Base-by-base conservation (phyloP, 768 basidiomycete genomes). In the Macrolepiota dolichaula region DNA sequence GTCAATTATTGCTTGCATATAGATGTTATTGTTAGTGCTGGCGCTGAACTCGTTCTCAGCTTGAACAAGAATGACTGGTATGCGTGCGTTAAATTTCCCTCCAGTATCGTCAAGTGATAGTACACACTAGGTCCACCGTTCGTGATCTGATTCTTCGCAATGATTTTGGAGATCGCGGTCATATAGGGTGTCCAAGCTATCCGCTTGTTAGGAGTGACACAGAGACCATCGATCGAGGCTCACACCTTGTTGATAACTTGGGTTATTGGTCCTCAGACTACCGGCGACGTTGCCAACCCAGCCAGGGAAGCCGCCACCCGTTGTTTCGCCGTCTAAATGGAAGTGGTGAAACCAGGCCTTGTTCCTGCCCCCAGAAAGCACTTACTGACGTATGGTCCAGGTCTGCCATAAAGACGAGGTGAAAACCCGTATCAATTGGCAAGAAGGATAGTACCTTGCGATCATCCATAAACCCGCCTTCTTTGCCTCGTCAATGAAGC, bases 261-360 rank as follows among this genome's bases (percentile, higher is more conserved):
- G 63, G 67, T 84, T 80, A 53, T 83, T 79, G 19, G 81, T 82
- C 37, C 82, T 74, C 57, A 83, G 74, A 42, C 71, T 67, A 19
- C 80, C 81, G 35, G 81, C 78, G 27, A 81, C 79, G 68, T 83
- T 81, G 7, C 80, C 82, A 36, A 82, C 80, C 84, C 83, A 85
- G 4, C 84, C 84, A 12, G 85, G 84, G 63, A 85, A 82, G 4
- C 84, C 82, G 15, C 82, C 82, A 6, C 81, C 82, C 3, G 82
- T 82, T 3, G 81, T 82, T 68, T 83, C 81, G 6, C 66, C 81
- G 64, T 82, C 80, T 69, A 46, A 1, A 10, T 1, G 9, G 55
- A 10, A 52, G 11, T 37, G n/a, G 29, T 37, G n/a, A 32, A 11
- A 15, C 35, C n/a, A 19, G 19, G 17, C 27, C 17, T 29, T 4